phyloP scores from a whole-genome alignment of 2,329 filamentous ascomycete species.

The Chaetomiaceae sp. region DNA sequence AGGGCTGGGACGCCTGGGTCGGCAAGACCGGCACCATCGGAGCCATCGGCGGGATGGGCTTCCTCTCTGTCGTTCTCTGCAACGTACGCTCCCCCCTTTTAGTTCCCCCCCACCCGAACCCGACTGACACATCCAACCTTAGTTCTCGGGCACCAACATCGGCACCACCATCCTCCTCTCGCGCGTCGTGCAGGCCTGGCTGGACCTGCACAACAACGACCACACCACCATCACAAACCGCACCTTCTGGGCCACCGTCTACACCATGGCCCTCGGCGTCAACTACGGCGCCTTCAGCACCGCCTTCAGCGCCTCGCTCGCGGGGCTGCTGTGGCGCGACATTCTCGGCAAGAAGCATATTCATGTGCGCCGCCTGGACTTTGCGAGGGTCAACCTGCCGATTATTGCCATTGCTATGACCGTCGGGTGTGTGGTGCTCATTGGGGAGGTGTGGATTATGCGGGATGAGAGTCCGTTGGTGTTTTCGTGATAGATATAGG shows the following conservation, averaged over 20 bases:
- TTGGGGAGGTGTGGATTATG: constrained; percentile 58
- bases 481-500: neutral
- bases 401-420: constrained; percentile 66
- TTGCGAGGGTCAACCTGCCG: constrained; percentile 61
- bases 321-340: constrained; percentile 66
- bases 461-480: constrained; percentile 27
- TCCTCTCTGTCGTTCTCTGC: constrained; percentile 63
- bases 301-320: constrained; percentile 64
- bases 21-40: constrained; percentile 62
- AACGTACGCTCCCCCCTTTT: constrained; percentile 49
- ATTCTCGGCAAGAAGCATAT: constrained; percentile 65
- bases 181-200: constrained; percentile 64
- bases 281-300: constrained; percentile 71
- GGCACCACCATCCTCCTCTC: constrained; percentile 68
- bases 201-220: constrained; percentile 47
- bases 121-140: neutral
- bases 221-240: constrained; percentile 50
- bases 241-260: constrained; percentile 68
- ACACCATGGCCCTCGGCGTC: constrained; percentile 67
- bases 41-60: constrained; percentile 65
- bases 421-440: constrained; percentile 54
- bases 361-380: constrained; percentile 55
- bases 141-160: constrained; percentile 74
- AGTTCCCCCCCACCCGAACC: no score
- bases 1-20: constrained; percentile 70